Evolutionary conservation across 164 flowering plant species (phyloP).

Genomic region (Pachysandra terminalis): DNA sequence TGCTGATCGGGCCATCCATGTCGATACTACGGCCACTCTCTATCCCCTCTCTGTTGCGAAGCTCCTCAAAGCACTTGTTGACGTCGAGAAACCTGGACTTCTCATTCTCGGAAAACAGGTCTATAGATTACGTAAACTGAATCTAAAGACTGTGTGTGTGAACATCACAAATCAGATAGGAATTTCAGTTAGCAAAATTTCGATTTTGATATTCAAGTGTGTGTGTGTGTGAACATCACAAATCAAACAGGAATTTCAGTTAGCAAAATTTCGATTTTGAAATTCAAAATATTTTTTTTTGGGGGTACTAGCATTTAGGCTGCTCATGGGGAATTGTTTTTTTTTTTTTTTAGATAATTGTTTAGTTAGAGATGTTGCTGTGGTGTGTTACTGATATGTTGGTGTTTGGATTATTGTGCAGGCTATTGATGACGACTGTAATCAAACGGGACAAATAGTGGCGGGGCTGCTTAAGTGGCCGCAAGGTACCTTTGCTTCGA

Average conservation of each 20-base stretch:
- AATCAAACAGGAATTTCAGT: too few relatives aligned
- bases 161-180: too few relatives aligned
- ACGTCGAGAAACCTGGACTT: slow-evolving; percentile 73
- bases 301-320: too few relatives aligned
- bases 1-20: slow-evolving; percentile 92
- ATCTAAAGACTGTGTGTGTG: background rate
- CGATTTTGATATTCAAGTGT: too few relatives aligned
- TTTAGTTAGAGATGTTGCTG: background rate
- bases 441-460: slow-evolving; percentile 95
- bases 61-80: slow-evolving; percentile 71
- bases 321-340: background rate
- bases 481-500: slow-evolving; percentile 96
- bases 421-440: slow-evolving; percentile 99
- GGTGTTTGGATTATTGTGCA: slow-evolving; percentile 25
- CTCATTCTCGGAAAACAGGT: slow-evolving; percentile 96
- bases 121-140: background rate
- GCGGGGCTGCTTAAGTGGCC: slow-evolving; percentile 96
- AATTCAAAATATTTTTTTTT: too few relatives aligned
- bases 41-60: slow-evolving; percentile 79
- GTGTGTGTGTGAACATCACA: too few relatives aligned
- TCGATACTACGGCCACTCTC: slow-evolving; percentile 38
- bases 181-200: too few relatives aligned
- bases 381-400: background rate
- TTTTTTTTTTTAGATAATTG: background rate
- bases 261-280: too few relatives aligned